These are phyloP conservation scores for Phytopythium boreale DNA, from an alignment of 352 stramenopile genomes.

Conservation along the genomic window DNA sequence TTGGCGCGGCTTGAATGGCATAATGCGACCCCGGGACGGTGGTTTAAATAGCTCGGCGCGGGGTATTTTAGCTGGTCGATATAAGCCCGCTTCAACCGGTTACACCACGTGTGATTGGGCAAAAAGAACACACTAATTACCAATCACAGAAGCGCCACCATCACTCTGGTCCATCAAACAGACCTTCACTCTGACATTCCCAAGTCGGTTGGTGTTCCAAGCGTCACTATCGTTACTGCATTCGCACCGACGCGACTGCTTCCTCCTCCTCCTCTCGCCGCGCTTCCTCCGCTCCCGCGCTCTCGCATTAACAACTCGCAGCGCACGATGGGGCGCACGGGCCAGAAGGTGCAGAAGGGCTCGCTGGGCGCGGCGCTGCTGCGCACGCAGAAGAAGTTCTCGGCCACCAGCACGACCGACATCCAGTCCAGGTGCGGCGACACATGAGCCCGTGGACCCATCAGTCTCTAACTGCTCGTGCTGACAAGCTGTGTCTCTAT, in stretches of 20 bases:
- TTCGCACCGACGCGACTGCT: not conserved
- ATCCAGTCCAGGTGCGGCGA: conserved; percentile 68
- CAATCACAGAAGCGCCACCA: not conserved
- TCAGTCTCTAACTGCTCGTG: too few relatives aligned
- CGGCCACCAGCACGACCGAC: conserved; percentile 59
- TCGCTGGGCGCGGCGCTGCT: conserved; percentile 73
- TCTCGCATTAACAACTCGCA: not conserved
- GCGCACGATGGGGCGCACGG: conserved; percentile 60
- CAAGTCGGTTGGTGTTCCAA: conserved; percentile 3
- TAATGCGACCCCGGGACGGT: too few relatives aligned
- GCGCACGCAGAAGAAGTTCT: conserved; percentile 75
- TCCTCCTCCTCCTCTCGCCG: not conserved
- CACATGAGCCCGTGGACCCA: too few relatives aligned
- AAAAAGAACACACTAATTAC: not conserved
- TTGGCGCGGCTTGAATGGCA: not conserved
- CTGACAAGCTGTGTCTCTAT: too few relatives aligned
- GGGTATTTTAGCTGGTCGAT: not conserved
- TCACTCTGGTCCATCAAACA: not conserved
- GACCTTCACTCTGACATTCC: conserved; percentile 1
- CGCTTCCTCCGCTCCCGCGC: not conserved
- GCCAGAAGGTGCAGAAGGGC: conserved; percentile 70
- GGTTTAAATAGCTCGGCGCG: not conserved
- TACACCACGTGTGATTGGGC: not conserved
- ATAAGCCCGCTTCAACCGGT: conserved; percentile 3
- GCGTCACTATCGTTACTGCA: conserved; percentile 3